These are phyloP conservation scores for Penstemon davidsonii DNA, from an alignment of 257 asterid genomes.

Conservation along the genomic window DNA sequence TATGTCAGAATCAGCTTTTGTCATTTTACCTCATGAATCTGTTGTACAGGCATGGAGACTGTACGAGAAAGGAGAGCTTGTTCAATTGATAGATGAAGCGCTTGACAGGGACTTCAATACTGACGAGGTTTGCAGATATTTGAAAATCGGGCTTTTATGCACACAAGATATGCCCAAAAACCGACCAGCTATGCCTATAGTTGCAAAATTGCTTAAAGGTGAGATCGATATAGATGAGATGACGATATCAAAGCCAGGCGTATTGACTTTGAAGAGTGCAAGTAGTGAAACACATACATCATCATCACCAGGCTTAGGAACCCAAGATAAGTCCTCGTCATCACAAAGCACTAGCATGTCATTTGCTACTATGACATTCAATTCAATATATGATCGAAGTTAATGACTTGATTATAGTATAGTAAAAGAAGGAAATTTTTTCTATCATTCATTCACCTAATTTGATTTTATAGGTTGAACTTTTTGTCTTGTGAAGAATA, in stretches of 20 bases:
- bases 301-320: constrained; percentile 34
- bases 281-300: constrained; percentile 18
- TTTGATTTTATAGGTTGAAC: neutral
- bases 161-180: constrained; percentile 59
- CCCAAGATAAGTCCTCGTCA: constrained; percentile 42
- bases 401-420: constrained; percentile 26
- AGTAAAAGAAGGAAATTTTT: neutral
- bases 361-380: constrained; percentile 58
- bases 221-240: constrained; percentile 43
- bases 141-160: constrained; percentile 65
- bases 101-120: constrained; percentile 35
- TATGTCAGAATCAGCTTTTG: constrained; percentile 1
- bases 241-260: constrained; percentile 54
- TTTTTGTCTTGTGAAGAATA: neutral
- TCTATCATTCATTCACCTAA: neutral
- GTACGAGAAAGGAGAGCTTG: constrained; percentile 50
- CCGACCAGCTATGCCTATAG: constrained; percentile 71
- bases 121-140: constrained; percentile 59
- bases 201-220: constrained; percentile 60
- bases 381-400: constrained; percentile 58
- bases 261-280: constrained; percentile 34
- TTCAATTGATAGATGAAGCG: constrained; percentile 50
- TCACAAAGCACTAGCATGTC: constrained; percentile 37
- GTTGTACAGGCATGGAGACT: constrained; percentile 63
- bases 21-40: neutral